Conservation (phyloP, 2,329 filamentous ascomycete genomes). For the Cladosporium phlei region DNA sequence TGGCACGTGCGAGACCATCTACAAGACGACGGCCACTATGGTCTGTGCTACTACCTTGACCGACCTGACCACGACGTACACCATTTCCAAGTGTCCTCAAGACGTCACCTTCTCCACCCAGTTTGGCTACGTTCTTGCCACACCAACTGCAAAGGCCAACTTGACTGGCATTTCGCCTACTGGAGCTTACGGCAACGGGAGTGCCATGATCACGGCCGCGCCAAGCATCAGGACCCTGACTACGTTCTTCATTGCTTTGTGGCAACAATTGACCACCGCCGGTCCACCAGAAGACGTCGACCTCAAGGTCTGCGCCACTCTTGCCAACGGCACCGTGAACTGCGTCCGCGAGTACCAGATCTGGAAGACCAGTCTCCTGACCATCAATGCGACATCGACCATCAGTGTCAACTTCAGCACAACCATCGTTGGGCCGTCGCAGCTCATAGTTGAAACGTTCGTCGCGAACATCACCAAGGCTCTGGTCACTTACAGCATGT, state of each 20-base stretch:
- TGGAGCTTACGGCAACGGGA: conserved; percentile 13
- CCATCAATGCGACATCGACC: conserved; percentile 33
- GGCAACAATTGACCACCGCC: conserved; percentile 39
- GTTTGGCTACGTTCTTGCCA: conserved; percentile 39
- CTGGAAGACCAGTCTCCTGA: conserved; percentile 39
- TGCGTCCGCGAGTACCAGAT: conserved; percentile 40
- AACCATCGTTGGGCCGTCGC: conserved; percentile 32
- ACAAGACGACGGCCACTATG: conserved; percentile 37
- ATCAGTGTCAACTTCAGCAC: conserved; percentile 37
- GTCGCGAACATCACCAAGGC: conserved; percentile 36
- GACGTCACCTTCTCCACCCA: conserved; percentile 45
- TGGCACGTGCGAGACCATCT: conserved; percentile 38
- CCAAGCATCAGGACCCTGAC: conserved; percentile 37
- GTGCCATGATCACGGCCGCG: conserved; percentile 33
- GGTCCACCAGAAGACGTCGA: conserved; percentile 36
- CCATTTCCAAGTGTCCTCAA: conserved; percentile 40
- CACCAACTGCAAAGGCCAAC: conserved; percentile 30
- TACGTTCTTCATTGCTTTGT: conserved; percentile 43
- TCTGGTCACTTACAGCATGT: conserved; percentile 36
- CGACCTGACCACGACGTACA: conserved; percentile 37
- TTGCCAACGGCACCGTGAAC: conserved; percentile 33
- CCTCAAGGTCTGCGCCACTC: conserved; percentile 38
- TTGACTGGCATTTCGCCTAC: conserved; percentile 16
- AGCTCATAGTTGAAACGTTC: conserved; percentile 38
- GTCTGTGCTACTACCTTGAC: conserved; percentile 43